Conservation (phyloP, 73 alveolate species). For the Effrenium voratum region DNA sequence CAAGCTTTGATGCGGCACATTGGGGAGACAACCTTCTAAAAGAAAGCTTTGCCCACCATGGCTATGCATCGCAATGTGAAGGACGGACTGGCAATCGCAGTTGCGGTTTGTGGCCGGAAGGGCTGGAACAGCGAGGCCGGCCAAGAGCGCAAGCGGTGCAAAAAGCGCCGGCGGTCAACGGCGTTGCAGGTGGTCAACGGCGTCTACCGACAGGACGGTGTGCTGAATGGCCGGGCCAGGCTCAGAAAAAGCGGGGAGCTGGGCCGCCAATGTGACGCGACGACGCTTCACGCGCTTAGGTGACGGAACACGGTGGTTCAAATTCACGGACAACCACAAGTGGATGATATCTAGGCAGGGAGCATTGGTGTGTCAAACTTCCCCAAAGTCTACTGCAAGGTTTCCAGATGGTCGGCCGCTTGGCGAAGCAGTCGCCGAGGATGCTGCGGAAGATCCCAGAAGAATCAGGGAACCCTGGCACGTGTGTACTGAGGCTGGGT, state of each 20-base stretch:
- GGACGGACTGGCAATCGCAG: background rate
- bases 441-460: background rate
- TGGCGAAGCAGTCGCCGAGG: constrained; percentile 52
- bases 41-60: background rate
- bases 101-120: constrained; percentile 60
- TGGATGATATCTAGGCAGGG: constrained; percentile 66
- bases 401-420: constrained; percentile 80
- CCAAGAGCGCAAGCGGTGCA: background rate
- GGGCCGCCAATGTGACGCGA: background rate
- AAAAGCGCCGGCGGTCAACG: background rate
- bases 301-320: constrained; percentile 58
- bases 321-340: constrained; percentile 40
- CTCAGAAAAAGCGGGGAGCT: background rate
- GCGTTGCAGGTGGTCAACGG: constrained; percentile 43
- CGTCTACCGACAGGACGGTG: constrained; percentile 15
- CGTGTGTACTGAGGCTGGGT: constrained; percentile 10
- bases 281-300: background rate
- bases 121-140: constrained; percentile 69
- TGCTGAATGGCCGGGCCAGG: constrained; percentile 29
- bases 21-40: too few species aligned
- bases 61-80: background rate
- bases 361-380: background rate
- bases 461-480: constrained; percentile 23
- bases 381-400: background rate
- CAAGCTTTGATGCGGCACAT: too few species aligned